Evolutionary conservation across 2,329 filamentous ascomycete genomes (phyloP), one percentile per base, ranked within the genome.

Genomic region (Hypomyces rosellus): DNA sequence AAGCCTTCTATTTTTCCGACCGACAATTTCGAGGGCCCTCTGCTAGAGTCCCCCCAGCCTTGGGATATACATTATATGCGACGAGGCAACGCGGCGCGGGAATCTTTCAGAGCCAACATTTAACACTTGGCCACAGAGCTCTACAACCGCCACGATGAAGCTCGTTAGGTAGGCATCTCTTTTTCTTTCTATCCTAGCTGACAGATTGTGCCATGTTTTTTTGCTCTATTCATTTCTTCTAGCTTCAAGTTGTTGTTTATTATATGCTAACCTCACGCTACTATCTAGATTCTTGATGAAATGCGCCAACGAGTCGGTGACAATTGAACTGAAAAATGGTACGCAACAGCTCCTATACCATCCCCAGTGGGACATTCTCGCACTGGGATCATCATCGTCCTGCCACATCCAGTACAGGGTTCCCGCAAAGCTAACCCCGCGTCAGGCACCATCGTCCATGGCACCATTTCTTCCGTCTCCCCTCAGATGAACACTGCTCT

Each of bases 401-500:
- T 30, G 9, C 25, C 6, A 30, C 6, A 11, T 30, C 25, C 6
- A 30, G 49, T 51, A 44, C n/a, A 33, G 40, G 36, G n/a, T 20
- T 20, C 45, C 48, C 48, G 43, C 50, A 34, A 30, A 8, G 20
- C 30, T 45, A 25, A 51, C 36, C 43, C 34, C 34, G 13, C 30
- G 46, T 52, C 63, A 95, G 90, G 92, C 71, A 95, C 93, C 61
- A 95, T 97, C 65, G 82, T 97, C 61, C 88, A 96, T 70, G 93
- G 93, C 73, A 97, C 93, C 59, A 96, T 99, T 69, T 90, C 91
- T 53, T 93, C 90, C 36, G 91, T 99, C 63, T 93, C 91, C 6
- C 93, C 95, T 11, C 89, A 96, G 73, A 99, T 99, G 93, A 99
- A 99, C 78, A 96, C 91, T 51, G 86, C 91, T 45, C 82, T 99